Conservation (phyloP, 2,329 filamentous ascomycete genomes). For the Apiospora phragmitis region DNA sequence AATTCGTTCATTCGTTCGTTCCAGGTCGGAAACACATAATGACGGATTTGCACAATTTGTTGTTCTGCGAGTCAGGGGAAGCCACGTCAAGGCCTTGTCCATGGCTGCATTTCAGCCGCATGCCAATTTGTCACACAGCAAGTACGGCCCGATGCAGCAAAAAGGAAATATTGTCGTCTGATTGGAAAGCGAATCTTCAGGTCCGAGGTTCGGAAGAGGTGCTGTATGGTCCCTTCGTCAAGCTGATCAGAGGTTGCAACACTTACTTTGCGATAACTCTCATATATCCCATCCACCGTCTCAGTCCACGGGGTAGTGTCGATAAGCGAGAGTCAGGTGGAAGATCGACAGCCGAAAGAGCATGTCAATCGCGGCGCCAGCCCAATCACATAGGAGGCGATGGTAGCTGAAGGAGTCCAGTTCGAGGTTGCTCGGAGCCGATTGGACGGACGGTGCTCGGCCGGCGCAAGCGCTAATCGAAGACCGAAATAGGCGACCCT, state of each 20-base stretch:
- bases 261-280: background rate
- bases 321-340: background rate
- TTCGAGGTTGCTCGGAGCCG: background rate
- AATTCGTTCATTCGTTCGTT: background rate
- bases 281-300: background rate
- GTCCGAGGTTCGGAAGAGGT: background rate
- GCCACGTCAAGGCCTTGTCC: background rate
- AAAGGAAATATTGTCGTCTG: background rate
- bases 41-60: background rate
- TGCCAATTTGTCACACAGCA: background rate
- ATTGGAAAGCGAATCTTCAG: background rate
- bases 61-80: background rate
- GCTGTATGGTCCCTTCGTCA: too few relatives aligned
- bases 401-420: background rate
- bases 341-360: background rate
- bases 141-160: background rate
- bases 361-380: background rate
- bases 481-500: background rate
- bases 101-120: background rate
- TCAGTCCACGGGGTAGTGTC: background rate
- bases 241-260: background rate
- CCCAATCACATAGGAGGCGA: background rate
- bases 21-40: background rate
- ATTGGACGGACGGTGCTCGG: background rate
- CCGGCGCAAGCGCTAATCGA: background rate